Evolutionary conservation across 2,329 filamentous ascomycete genomes (phyloP).

Genomic region (Nannizzia gypsea): DNA sequence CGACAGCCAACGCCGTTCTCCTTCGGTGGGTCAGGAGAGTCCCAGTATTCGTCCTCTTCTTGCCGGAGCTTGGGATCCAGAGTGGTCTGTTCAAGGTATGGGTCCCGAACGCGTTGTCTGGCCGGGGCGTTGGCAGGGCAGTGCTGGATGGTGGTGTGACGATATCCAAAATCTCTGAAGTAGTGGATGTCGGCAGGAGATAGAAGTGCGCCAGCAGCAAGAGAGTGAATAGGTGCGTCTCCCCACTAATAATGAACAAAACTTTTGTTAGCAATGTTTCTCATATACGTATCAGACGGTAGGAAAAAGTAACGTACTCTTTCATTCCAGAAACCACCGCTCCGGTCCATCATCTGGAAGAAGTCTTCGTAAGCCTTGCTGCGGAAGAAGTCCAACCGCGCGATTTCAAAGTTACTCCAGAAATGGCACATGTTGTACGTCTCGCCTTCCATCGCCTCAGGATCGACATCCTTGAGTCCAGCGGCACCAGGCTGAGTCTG

Average conservation of each 20-base stretch:
- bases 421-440: slow-evolving; percentile 99
- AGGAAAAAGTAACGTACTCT: slow-evolving; percentile 49
- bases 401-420: slow-evolving; percentile 99
- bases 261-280: slow-evolving; percentile 23
- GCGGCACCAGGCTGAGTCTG: slow-evolving; percentile 60
- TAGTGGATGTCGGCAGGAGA: slow-evolving; percentile 81
- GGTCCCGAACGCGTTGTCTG: slow-evolving; percentile 67
- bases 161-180: slow-evolving; percentile 96
- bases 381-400: slow-evolving; percentile 84
- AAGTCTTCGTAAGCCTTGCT: slow-evolving; percentile 97
- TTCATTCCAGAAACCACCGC: slow-evolving; percentile 98
- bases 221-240: slow-evolving; percentile 94
- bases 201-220: slow-evolving; percentile 81
- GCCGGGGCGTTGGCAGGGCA: slow-evolving; percentile 91
- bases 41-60: slow-evolving; percentile 96
- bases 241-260: slow-evolving; percentile 65
- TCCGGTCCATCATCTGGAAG: slow-evolving; percentile 97
- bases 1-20: slow-evolving; percentile 96
- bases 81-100: slow-evolving; percentile 72
- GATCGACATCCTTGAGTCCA: slow-evolving; percentile 67
- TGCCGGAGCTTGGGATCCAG: slow-evolving; percentile 67
- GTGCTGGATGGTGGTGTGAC: slow-evolving; percentile 97
- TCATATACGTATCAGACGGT: slow-evolving; percentile 16
- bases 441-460: slow-evolving; percentile 91
- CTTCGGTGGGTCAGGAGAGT: slow-evolving; percentile 69